These are phyloP conservation scores for Sugiyamaella mastotermitis DNA, from an alignment of 805 yeast species.

Conservation along the genomic window DNA sequence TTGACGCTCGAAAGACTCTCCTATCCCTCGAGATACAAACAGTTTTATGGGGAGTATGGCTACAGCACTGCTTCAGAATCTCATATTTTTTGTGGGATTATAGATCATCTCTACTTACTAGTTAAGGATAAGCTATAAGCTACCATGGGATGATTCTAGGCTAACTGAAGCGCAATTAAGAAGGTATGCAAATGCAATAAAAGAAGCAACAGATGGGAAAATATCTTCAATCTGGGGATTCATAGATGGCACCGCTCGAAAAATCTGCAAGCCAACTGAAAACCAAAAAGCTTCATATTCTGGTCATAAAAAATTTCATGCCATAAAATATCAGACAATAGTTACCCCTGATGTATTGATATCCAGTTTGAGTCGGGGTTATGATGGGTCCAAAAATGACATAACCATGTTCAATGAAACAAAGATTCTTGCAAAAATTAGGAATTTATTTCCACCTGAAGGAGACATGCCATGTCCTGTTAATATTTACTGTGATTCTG, in stretches of 20 bases:
- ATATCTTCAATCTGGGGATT: background rate
- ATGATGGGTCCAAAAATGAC: background rate
- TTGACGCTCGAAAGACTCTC: background rate
- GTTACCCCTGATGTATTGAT: constrained; percentile 1
- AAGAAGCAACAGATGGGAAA: background rate
- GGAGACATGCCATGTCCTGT: background rate
- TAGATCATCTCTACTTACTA: background rate
- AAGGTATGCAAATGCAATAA: background rate
- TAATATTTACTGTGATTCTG: constrained; percentile 1
- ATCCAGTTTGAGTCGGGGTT: background rate
- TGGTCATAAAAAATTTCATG: background rate
- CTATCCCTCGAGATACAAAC: background rate
- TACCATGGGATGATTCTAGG: background rate
- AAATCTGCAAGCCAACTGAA: background rate
- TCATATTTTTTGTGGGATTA: background rate
- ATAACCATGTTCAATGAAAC: background rate
- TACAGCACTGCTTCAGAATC: background rate
- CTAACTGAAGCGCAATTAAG: background rate
- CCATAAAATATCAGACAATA: background rate
- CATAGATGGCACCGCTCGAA: background rate
- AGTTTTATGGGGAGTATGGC: background rate
- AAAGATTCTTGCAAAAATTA: background rate
- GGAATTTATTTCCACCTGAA: background rate
- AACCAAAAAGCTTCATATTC: background rate
- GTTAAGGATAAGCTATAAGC: background rate